Evolutionary conservation across 176 grass and related monocot genomes (phyloP).

Genomic region (Coix lacrymajobi): DNA sequence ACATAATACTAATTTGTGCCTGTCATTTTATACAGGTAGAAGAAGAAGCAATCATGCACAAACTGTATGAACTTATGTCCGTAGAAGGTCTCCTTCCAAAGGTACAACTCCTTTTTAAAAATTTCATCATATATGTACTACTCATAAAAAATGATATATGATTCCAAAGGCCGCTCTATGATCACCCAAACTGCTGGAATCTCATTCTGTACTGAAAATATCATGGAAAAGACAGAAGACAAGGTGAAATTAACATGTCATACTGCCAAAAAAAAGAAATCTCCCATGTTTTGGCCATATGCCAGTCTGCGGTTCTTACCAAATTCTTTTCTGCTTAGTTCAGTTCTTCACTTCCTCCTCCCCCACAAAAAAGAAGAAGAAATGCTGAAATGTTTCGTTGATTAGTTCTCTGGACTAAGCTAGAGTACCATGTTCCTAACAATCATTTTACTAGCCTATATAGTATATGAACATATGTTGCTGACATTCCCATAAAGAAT

Average conservation of each 20-base stretch:
- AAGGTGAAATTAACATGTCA: background rate
- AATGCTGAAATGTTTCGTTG: background rate
- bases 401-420: background rate
- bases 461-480: background rate
- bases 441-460: background rate
- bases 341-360: background rate
- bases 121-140: background rate
- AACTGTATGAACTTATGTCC: constrained; percentile 61
- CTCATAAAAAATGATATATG: too few species aligned
- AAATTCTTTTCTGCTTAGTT: background rate
- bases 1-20: background rate
- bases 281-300: background rate
- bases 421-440: background rate
- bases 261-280: background rate
- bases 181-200: background rate
- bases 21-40: constrained; percentile 46
- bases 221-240: background rate
- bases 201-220: background rate
- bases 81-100: constrained; percentile 59
- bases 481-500: background rate
- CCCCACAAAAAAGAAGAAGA: background rate
- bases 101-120: constrained; percentile 20
- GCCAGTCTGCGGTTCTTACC: background rate
- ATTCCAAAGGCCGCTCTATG: background rate
- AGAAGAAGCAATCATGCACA: constrained; percentile 77